Conservation (phyloP, 1,284 basidiomycete species). For the Neonothopanus nambi region DNA sequence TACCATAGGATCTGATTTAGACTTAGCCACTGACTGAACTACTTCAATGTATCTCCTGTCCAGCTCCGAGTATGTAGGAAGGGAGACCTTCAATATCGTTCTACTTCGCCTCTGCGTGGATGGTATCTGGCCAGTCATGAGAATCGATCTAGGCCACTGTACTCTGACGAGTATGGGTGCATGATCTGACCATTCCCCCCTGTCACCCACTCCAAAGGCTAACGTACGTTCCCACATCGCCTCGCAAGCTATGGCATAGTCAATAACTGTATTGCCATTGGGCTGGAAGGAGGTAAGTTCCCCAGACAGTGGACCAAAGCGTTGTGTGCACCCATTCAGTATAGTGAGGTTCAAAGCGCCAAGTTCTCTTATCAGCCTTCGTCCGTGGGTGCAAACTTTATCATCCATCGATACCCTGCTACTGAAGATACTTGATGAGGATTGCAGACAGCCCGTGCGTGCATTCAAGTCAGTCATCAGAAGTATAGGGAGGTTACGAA, state of each 20-base stretch:
- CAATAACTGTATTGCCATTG: not conserved
- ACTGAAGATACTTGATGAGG: no score
- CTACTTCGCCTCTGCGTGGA: not conserved
- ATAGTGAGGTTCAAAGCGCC: not conserved
- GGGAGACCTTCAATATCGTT: not conserved
- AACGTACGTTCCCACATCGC: not conserved
- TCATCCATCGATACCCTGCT: no score
- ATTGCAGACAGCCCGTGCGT: not conserved
- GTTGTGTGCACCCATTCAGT: not conserved
- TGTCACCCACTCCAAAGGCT: not conserved
- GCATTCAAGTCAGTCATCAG: not conserved
- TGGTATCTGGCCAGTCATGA: no score
- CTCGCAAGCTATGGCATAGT: not conserved
- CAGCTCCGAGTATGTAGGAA: not conserved
- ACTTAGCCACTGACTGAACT: not conserved
- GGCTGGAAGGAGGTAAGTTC: conserved; percentile 1
- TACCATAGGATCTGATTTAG: not conserved
- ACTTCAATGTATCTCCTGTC: not conserved
- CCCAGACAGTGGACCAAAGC: not conserved
- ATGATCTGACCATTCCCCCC: not conserved
- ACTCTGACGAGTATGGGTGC: not conserved
- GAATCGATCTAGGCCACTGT: no score
- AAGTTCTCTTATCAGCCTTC: no score
- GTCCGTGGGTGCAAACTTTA: no score
- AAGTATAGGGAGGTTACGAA: no score